A percentile compares a stretch with the other conserved stretches of the same genome.
These are phyloP conservation scores for Kondoa malvinella DNA, from an alignment of 768 basidiomycete genomes.

Conservation along the genomic window DNA sequence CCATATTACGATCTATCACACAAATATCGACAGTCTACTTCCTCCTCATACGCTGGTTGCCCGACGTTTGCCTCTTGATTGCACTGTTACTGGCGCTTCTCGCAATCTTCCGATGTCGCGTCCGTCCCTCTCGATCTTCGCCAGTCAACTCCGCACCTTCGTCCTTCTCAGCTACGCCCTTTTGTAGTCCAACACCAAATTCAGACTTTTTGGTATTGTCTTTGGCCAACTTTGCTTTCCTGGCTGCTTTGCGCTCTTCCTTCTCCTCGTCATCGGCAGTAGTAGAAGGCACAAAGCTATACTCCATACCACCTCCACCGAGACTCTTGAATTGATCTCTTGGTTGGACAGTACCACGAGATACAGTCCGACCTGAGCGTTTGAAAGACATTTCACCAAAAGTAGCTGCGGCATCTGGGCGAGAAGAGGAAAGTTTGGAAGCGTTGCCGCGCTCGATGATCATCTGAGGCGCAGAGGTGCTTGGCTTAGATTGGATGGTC, in stretches of 20 bases:
- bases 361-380: conserved; percentile 9
- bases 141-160: conserved; percentile 6
- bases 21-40: not conserved
- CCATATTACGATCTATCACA: too few relatives aligned
- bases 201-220: conserved; percentile 10
- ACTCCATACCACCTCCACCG: conserved; percentile 17
- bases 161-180: conserved; percentile 4
- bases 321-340: conserved; percentile 2
- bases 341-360: conserved; percentile 7
- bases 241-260: conserved; percentile 13
- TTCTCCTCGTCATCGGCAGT: not conserved
- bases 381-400: not conserved
- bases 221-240: conserved; percentile 11
- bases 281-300: conserved; percentile 15
- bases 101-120: conserved; percentile 6
- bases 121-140: conserved; percentile 7
- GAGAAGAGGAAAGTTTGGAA: conserved; percentile 11
- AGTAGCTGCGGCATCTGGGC: conserved; percentile 7
- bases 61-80: conserved; percentile 14
- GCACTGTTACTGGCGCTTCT: conserved; percentile 12
- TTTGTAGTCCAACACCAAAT: conserved; percentile 15
- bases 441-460: not conserved
- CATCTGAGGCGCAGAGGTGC: not conserved
- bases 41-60: not conserved
- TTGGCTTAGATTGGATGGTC: conserved; percentile 9